phyloP scores from a whole-genome alignment of 306 rosid species.

The Alnus glutinosa region DNA sequence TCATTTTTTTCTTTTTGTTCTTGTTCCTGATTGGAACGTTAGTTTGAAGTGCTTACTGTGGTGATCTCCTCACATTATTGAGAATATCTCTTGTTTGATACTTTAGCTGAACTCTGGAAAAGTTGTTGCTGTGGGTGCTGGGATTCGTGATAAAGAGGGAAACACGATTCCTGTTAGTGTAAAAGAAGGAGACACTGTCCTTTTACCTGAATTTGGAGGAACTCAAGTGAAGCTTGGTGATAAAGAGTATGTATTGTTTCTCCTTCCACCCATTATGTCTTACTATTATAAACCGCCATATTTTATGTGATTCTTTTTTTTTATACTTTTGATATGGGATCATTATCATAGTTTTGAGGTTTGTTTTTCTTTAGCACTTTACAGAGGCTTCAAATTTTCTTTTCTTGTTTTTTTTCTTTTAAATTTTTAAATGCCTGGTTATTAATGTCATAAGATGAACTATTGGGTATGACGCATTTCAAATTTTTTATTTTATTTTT shows the following conservation, averaged over 20 bases:
- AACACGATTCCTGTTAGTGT: constrained; percentile 49
- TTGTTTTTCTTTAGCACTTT: background rate
- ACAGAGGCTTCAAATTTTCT: background rate
- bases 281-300: background rate
- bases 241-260: constrained; percentile 53
- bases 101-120: constrained; percentile 67
- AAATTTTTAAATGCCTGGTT: background rate
- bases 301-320: background rate
- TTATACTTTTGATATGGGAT: background rate
- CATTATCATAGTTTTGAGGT: background rate
- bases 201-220: constrained; percentile 76
- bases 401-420: background rate
- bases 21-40: background rate
- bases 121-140: constrained; percentile 72
- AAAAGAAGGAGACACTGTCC: constrained; percentile 79
- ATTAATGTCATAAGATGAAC: background rate
- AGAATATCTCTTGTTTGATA: background rate
- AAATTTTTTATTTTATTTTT: background rate
- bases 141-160: constrained; percentile 59
- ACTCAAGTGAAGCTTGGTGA: constrained; percentile 70
- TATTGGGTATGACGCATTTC: background rate
- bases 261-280: background rate
- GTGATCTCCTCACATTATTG: background rate
- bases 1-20: background rate
- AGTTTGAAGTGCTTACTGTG: background rate